Conservation (phyloP, 805 yeast species). For the Saccharomycopsis sp. region DNA sequence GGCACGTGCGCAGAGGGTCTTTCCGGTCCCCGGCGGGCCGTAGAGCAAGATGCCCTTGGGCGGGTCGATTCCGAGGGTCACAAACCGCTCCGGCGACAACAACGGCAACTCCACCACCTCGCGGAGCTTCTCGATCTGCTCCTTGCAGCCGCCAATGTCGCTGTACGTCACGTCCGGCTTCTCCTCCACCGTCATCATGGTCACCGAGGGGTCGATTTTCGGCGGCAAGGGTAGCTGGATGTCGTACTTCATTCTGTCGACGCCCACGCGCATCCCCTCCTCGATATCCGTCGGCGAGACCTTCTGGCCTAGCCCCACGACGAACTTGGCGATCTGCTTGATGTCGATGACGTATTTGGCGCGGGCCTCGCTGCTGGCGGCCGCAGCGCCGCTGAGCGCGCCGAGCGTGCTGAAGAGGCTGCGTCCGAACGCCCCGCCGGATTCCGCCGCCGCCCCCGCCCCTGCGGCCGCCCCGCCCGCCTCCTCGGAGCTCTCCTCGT, state of each 20-base stretch:
- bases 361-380: constrained; percentile 40
- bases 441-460: constrained; percentile 22
- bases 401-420: neutral
- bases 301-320: constrained; percentile 92
- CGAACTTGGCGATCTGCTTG: constrained; percentile 97
- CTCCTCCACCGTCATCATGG: constrained; percentile 99
- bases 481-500: constrained; percentile 29
- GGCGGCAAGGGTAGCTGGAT: constrained; percentile 98
- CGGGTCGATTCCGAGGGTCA: constrained; percentile 95
- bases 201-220: constrained; percentile 93
- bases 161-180: constrained; percentile 98
- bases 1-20: constrained; percentile 96
- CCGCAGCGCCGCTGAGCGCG: constrained; percentile 1
- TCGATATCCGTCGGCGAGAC: constrained; percentile 98
- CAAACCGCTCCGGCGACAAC: constrained; percentile 93
- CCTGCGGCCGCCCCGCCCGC: constrained; percentile 22
- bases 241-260: constrained; percentile 93
- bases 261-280: constrained; percentile 99
- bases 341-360: constrained; percentile 92
- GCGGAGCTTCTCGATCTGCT: constrained; percentile 91
- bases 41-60: constrained; percentile 95
- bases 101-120: constrained; percentile 95
- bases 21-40: constrained; percentile 99
- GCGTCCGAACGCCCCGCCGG: constrained; percentile 21
- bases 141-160: constrained; percentile 98